Evolutionary conservation across 1,284 basidiomycete genomes (phyloP).

Genomic region (Cryptococcus neoformans): DNA sequence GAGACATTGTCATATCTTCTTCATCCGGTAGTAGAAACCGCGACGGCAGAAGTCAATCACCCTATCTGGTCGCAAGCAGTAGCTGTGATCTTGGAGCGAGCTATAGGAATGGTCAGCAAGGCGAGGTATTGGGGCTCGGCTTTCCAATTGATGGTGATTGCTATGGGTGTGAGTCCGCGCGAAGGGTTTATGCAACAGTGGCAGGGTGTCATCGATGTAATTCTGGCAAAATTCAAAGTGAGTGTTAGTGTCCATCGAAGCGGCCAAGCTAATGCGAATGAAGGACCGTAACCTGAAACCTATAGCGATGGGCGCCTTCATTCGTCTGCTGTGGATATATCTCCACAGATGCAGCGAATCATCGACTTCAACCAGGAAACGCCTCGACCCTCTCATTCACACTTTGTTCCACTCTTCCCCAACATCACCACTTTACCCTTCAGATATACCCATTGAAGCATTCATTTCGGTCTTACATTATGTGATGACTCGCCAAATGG

Average conservation of each 20-base stretch:
- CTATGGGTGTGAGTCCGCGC: conserved; percentile 82
- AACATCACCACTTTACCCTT: conserved; percentile 56
- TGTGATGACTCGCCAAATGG: conserved; percentile 77
- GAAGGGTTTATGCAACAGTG: conserved; percentile 82
- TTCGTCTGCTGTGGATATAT: conserved; percentile 90
- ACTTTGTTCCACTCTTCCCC: conserved; percentile 73
- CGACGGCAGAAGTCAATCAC: conserved; percentile 94
- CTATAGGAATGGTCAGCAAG: conserved; percentile 81
- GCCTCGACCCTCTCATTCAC: conserved; percentile 73
- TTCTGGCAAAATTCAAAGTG: conserved; percentile 77
- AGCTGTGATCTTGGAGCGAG: conserved; percentile 77
- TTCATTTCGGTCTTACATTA: conserved; percentile 80
- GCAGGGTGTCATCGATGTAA: conserved; percentile 66
- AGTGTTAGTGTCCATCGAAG: conserved; percentile 10
- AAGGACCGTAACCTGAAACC: conserved; percentile 76
- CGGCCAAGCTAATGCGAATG: conserved; percentile 5
- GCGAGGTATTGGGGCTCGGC: conserved; percentile 87
- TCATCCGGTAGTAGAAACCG: conserved; percentile 90
- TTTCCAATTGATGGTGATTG: conserved; percentile 79
- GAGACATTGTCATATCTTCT: conserved; percentile 75
- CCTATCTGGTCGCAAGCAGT: conserved; percentile 92
- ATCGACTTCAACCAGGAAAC: conserved; percentile 68
- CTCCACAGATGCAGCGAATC: conserved; percentile 88
- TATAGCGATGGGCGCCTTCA: conserved; percentile 73
- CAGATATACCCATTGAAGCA: conserved; percentile 72